A percentile compares a stretch with the other conserved stretches of the same genome.
These are phyloP conservation scores for Rhododendron henanense DNA, from an alignment of 148 eudicot species.

Conservation along the genomic window DNA sequence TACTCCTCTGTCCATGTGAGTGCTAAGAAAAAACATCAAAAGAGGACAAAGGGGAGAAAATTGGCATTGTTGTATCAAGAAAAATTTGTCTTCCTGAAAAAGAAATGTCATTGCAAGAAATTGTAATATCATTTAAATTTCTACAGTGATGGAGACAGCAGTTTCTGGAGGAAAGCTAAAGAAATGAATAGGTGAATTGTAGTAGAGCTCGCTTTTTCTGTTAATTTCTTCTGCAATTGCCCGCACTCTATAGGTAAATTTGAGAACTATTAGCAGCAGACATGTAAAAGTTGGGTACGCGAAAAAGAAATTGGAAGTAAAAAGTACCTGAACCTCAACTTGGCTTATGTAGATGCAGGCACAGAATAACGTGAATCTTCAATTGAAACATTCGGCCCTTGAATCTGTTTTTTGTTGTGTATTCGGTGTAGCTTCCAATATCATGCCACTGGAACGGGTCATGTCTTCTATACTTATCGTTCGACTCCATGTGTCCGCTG, in stretches of 20 bases:
- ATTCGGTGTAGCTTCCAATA: neutral
- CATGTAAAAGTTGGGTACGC: neutral
- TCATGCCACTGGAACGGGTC: neutral
- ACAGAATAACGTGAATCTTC: neutral
- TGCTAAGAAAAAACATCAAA: neutral
- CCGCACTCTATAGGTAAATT: neutral
- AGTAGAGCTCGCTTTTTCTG: neutral
- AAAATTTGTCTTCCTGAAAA: neutral
- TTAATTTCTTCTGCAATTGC: neutral
- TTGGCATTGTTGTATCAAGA: too few species aligned
- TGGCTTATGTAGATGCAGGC: neutral
- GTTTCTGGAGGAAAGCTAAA: neutral
- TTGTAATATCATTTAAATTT: neutral
- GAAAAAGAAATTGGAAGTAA: neutral
- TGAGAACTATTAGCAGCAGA: neutral
- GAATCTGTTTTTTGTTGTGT: neutral
- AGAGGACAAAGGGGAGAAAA: neutral
- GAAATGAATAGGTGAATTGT: neutral
- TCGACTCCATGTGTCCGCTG: too few species aligned
- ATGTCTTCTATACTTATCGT: neutral
- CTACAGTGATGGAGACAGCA: neutral
- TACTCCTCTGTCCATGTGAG: neutral
- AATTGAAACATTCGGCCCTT: neutral
- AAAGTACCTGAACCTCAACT: neutral
- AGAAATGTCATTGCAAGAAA: neutral